A percentile compares a stretch with the other conserved stretches of the same genome.
phyloP scores from a whole-genome alignment of 2,329 filamentous ascomycete species.

The Apiospora marii region DNA sequence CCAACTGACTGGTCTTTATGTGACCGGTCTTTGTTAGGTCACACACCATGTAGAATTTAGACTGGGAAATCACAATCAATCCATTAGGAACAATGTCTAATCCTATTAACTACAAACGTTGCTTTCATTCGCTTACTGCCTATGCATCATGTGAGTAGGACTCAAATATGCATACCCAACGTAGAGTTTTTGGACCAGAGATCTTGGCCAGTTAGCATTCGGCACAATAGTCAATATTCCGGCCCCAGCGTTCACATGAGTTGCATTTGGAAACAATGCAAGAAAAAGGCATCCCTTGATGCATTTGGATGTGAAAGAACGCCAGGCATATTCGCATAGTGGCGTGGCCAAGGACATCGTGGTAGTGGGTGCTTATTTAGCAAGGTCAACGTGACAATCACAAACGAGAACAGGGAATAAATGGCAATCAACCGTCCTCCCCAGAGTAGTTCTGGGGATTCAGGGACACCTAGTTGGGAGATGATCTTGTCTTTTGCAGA shows the following conservation, averaged over 20 bases:
- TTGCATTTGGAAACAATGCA: background rate
- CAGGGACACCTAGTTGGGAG: constrained; percentile 85
- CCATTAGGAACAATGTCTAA: too few species aligned
- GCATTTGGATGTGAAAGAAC: background rate
- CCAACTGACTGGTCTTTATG: background rate
- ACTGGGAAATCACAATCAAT: too few species aligned
- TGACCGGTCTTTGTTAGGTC: background rate
- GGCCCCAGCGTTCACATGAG: background rate
- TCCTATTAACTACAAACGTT: background rate
- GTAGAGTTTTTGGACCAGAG: background rate
- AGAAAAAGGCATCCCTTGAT: background rate
- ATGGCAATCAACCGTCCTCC: constrained; percentile 95
- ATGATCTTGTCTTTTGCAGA: constrained; percentile 66
- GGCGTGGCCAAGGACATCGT: background rate
- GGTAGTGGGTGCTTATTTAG: background rate
- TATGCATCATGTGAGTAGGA: background rate
- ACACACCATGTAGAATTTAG: too few species aligned
- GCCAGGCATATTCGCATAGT: background rate
- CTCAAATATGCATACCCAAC: background rate
- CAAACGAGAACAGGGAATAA: constrained; percentile 44
- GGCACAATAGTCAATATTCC: background rate
- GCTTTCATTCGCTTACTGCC: background rate
- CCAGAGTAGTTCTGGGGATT: constrained; percentile 66
- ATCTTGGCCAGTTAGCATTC: background rate
- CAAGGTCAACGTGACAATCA: background rate